These are phyloP conservation scores for Penicillium roqueforti DNA, from an alignment of 495 filamentous ascomycete genomes.

Conservation along the genomic window DNA sequence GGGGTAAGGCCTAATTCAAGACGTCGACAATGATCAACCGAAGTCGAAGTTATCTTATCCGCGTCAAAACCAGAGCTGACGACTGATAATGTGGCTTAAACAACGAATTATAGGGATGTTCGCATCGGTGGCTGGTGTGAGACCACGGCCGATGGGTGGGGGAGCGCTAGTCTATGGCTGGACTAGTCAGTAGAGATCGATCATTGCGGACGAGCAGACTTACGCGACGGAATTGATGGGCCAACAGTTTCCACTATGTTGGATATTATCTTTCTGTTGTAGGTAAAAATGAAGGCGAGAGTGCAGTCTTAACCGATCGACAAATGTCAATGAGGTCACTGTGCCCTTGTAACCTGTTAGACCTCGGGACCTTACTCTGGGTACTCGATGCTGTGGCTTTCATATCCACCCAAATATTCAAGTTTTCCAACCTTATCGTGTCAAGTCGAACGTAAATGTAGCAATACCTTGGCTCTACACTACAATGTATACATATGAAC, in stretches of 20 bases:
- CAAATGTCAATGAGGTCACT: conserved; percentile 23
- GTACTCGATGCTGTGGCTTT: conserved; percentile 8
- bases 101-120: not conserved
- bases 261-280: not conserved
- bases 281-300: not conserved
- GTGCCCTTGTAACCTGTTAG: too few relatives aligned
- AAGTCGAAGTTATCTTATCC: not conserved
- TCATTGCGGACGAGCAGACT: not conserved
- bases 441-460: not conserved
- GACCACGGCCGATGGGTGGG: conserved; percentile 1
- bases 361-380: conserved; percentile 2
- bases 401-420: not conserved
- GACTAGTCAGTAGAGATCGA: conserved; percentile 11
- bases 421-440: not conserved
- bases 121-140: not conserved
- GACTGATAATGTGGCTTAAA: not conserved
- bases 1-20: not conserved
- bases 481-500: too few relatives aligned
- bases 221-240: not conserved
- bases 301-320: conserved; percentile 15
- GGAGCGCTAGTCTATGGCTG: conserved; percentile 19
- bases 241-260: not conserved
- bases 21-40: not conserved
- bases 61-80: not conserved
- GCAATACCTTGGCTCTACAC: not conserved